Evolutionary conservation across 805 yeast genomes (phyloP), one percentile per base, ranked within the genome.

Genomic region (Pichia cephalocereana): DNA sequence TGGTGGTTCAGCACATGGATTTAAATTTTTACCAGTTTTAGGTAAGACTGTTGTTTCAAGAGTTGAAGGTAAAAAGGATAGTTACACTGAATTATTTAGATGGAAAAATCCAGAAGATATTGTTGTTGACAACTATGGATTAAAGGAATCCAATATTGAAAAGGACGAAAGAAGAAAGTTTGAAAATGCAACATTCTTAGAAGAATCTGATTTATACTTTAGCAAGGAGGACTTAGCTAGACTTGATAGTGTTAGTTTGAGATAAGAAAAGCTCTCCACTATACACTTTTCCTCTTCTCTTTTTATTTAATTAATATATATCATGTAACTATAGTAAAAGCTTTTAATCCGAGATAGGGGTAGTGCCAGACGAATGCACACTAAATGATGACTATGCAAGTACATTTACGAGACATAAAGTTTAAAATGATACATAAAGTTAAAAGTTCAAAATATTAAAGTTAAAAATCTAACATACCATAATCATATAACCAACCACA

Each of bases 1-100:
- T 28, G 63, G 62, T 37, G 63, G 58, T 32, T 56, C 60, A 3
- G 50, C 52, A 5, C 62, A 58, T 51, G 61, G 47, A 3, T 57
- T 58, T 32, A 58, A 58, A 40, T 56, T 57, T 40, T 47, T 58
- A 23, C 61, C 61, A 14, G 54, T 54, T 15, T 28, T 51, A 17
- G 61, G 61, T 11, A 48, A 49, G 39, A 47, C 46, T 19, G 46
- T 56, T 14, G 57, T 58, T 30, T 46, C 50, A 37, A 37, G 46
- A 14, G 31, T 57, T 23, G 41, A 50, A 40, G 54, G 48, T 15
- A 37, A 12, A 17, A 15, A 11, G 4, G 48, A 51, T 34, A 47
- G 40, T 11, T 54, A 50, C 32, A 56, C 59, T 7, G 46, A 53
- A 18, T 11, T 45, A 7, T 56, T 56, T 39, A 52, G 43, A 46